phyloP scores from a whole-genome alignment of 2,329 filamentous ascomycete species.

The Diaporthe australafricana region DNA sequence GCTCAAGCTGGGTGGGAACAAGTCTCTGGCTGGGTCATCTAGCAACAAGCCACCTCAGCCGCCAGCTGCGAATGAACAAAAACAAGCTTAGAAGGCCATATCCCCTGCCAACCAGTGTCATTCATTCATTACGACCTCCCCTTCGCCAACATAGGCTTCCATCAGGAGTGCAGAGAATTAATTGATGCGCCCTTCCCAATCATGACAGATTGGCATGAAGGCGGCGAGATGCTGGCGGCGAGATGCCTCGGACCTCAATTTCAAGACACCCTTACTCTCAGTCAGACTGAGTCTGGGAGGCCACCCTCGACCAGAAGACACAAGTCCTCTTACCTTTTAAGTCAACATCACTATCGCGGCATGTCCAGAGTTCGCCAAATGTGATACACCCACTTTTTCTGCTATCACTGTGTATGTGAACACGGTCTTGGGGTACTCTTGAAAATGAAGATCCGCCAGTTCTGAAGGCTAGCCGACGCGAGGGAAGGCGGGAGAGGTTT shows the following conservation, averaged over 20 bases:
- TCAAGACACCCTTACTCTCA: too few species aligned
- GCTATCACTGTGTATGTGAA: neutral
- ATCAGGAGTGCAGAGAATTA: too few species aligned
- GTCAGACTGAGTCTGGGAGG: too few species aligned
- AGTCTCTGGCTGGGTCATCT: neutral
- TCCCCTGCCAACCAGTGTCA: neutral
- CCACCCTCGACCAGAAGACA: neutral
- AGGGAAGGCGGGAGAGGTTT: neutral
- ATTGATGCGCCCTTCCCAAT: neutral
- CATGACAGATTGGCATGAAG: neutral
- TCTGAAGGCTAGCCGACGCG: neutral
- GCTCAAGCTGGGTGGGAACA: constrained; percentile 23
- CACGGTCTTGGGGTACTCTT: neutral
- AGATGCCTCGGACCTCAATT: too few species aligned
- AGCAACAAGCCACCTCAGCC: constrained; percentile 9
- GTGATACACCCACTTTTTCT: neutral
- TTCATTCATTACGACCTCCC: neutral
- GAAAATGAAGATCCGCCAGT: neutral
- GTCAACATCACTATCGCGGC: neutral
- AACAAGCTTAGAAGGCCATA: neutral
- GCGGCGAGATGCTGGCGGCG: too few species aligned
- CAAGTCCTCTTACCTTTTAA: neutral
- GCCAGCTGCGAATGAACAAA: neutral
- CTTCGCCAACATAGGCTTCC: neutral
- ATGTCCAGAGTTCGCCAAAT: neutral